Evolutionary conservation across 2,329 filamentous ascomycete species (phyloP), one percentile per base, ranked within the genome.

Genomic region (Cryphonectria nitschkei): DNA sequence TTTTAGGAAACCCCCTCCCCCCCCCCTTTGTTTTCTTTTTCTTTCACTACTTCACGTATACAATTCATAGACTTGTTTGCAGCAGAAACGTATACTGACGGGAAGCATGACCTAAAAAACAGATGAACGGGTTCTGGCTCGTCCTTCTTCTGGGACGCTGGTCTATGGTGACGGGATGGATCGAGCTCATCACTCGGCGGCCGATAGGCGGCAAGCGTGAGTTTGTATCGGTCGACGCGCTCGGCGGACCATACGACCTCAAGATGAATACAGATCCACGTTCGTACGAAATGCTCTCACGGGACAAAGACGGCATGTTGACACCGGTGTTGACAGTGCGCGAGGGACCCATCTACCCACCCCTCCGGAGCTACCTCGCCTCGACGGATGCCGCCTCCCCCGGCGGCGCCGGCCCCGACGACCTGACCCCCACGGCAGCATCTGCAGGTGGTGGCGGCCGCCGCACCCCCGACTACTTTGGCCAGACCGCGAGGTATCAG

Each of bases 151-250:
- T 98, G 43, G 92, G 92, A 52, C 91, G 95, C 67, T 90, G 88
- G 79, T 91, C 92, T n/a, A 97, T 98, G 90, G 84, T 97, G 69
- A 87, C 85, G 3, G 96, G 92, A 73, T 99, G 96, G 96, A 75
- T 84, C 58, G 90, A 97, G 37, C 82, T 95, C 58, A 80, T 90
- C 74, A 83, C 80, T 68, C 79, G 81, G 52, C 77, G 83, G 65
- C 81, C 89, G 72, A 82, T 84, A 68, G 84, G 81, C 71, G 84
- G 81, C 71, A 89, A 92, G 78, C 88, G 89, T 76, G 95, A 98
- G 80, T 98, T 98, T 76, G 92, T 97, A 74, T 97, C 93, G 54
- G 90, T 92, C 62, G 95, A 98, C 78, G 94, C 94, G 63, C 67
- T 68, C 43, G 67, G 67, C 60, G 87, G 88, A 73, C 81, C 81